These are phyloP conservation scores for Lachancea quebecensis DNA, from an alignment of 805 yeast genomes.

Conservation along the genomic window DNA sequence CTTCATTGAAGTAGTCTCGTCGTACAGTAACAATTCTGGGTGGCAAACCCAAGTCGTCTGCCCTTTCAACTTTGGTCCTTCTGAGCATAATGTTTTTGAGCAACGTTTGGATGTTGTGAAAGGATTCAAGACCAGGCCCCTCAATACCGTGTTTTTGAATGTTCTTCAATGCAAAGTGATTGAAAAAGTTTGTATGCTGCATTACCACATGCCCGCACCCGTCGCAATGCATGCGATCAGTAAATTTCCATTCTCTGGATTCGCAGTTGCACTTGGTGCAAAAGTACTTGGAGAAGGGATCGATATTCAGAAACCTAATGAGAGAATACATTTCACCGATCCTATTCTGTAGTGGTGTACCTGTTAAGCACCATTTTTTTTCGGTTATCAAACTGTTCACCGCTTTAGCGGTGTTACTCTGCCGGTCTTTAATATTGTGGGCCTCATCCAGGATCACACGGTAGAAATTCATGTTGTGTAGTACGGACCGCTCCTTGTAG, in stretches of 20 bases:
- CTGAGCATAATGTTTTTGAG: conserved; percentile 81
- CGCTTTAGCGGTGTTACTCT: conserved; percentile 88
- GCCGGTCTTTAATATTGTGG: conserved; percentile 92
- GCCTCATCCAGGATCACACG: conserved; percentile 94
- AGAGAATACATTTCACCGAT: conserved; percentile 95
- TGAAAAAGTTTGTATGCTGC: conserved; percentile 93
- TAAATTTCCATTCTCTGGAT: conserved; percentile 76
- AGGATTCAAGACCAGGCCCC: conserved; percentile 75
- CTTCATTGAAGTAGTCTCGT: conserved; percentile 82
- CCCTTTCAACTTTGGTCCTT: conserved; percentile 91
- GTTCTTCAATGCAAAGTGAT: conserved; percentile 90
- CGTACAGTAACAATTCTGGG: conserved; percentile 91
- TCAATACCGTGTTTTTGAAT: conserved; percentile 79
- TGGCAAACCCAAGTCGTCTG: conserved; percentile 95
- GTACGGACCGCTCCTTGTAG: conserved; percentile 65
- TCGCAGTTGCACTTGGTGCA: conserved; percentile 91
- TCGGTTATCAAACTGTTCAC: conserved; percentile 66
- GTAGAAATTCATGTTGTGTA: conserved; percentile 71
- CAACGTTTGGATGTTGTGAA: conserved; percentile 66
- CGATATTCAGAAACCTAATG: conserved; percentile 72
- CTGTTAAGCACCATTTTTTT: conserved; percentile 87
- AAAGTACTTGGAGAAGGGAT: conserved; percentile 83
- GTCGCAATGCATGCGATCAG: conserved; percentile 79
- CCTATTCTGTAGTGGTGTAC: conserved; percentile 94
- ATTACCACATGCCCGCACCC: conserved; percentile 85